Evolutionary conservation across 2,329 filamentous ascomycete genomes (phyloP).

Genomic region (Epichloe coenophiala): DNA sequence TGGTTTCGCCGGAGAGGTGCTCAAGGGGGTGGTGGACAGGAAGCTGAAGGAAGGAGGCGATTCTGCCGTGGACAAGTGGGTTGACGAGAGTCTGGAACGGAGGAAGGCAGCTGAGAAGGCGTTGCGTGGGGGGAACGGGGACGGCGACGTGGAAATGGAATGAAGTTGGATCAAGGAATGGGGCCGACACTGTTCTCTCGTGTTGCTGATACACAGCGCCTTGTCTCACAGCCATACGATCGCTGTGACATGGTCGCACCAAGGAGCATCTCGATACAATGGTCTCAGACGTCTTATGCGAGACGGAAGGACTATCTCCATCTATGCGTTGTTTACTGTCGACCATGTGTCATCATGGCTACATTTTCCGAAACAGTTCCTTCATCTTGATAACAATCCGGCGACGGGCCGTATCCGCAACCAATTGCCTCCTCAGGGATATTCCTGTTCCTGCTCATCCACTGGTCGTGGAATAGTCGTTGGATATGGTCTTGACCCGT

Average conservation of each 20-base stretch:
- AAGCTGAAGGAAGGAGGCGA: constrained; percentile 57
- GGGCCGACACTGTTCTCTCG: not conserved
- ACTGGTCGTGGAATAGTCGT: constrained; percentile 4
- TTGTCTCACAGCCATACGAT: not conserved
- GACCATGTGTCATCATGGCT: not conserved
- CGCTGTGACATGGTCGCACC: not conserved
- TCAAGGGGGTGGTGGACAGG: constrained; percentile 68
- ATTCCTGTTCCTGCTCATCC: not conserved
- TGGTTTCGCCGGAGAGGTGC: constrained; percentile 78
- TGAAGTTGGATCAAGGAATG: not conserved
- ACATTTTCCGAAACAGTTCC: not conserved
- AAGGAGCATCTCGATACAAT: not conserved
- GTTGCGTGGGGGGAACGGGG: constrained; percentile 15
- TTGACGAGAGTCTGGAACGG: constrained; percentile 51
- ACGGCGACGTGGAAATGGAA: constrained; percentile 30
- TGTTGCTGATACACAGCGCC: not conserved
- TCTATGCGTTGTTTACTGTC: not conserved
- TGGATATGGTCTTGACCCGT: constrained; percentile 4
- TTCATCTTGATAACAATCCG: not conserved
- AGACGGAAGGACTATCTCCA: not conserved
- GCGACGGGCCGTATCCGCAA: too few relatives aligned
- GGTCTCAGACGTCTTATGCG: not conserved
- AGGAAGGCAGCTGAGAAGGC: constrained; percentile 29
- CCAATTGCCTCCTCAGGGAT: too few relatives aligned
- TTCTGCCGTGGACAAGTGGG: constrained; percentile 57